These are phyloP conservation scores for Yarrowia sp. DNA, from an alignment of 805 yeast genomes.

Conservation along the genomic window DNA sequence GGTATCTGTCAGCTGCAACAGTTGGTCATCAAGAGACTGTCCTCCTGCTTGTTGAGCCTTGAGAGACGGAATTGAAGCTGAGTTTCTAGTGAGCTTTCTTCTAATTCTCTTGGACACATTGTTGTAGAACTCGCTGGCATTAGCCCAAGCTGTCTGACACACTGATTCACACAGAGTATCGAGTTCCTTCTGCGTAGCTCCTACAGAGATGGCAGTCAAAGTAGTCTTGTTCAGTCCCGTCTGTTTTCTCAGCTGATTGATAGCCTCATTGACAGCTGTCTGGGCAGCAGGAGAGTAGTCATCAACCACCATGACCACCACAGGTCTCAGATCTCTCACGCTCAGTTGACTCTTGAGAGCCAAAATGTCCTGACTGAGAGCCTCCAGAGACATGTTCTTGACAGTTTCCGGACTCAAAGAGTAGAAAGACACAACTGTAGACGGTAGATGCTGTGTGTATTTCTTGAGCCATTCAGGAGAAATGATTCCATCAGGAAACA, in stretches of 20 bases:
- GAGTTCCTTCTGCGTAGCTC: slow-evolving; percentile 54
- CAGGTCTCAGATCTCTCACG: slow-evolving; percentile 41
- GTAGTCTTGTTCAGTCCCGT: slow-evolving; percentile 57
- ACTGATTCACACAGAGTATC: slow-evolving; percentile 52
- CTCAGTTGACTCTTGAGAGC: slow-evolving; percentile 41
- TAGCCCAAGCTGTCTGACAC: slow-evolving; percentile 53
- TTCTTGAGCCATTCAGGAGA: slow-evolving; percentile 60
- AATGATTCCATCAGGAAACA: slow-evolving; percentile 26
- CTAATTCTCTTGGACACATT: slow-evolving; percentile 54
- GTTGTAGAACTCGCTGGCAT: slow-evolving; percentile 57
- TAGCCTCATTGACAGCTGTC: slow-evolving; percentile 49
- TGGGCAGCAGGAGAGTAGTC: slow-evolving; percentile 40
- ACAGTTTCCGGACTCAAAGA: slow-evolving; percentile 41
- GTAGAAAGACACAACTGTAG: slow-evolving; percentile 56
- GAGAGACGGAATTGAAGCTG: slow-evolving; percentile 11
- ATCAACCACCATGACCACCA: slow-evolving; percentile 42
- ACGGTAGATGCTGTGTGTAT: slow-evolving; percentile 58
- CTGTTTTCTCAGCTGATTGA: slow-evolving; percentile 51
- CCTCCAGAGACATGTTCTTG: slow-evolving; percentile 45
- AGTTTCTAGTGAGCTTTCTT: slow-evolving; percentile 48
- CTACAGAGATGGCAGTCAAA: slow-evolving; percentile 56
- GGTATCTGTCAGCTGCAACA: slow-evolving; percentile 15
- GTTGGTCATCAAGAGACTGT: slow-evolving; percentile 27
- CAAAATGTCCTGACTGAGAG: slow-evolving; percentile 43
- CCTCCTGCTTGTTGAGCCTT: slow-evolving; percentile 21